Base-by-base conservation (phyloP, 495 filamentous ascomycete genomes). In the Evernia prunastri region DNA sequence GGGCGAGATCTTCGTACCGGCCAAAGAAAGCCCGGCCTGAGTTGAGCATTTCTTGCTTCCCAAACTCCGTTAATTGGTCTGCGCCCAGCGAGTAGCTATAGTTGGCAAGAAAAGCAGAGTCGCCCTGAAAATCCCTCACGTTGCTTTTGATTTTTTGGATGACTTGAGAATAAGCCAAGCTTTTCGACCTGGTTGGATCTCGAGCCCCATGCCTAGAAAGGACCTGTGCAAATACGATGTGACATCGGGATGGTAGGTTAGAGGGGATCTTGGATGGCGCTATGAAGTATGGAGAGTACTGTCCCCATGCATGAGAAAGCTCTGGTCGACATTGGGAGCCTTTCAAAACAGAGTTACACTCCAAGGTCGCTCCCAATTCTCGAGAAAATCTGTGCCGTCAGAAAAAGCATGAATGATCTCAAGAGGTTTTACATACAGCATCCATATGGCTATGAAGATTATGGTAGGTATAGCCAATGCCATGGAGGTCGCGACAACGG, bases 121-220 rank as follows among this genome's bases (percentile, higher is more conserved):
- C 76, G n/a, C 78, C 78, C 9, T 75, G 74, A 71, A 87, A 90
- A 2, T 75, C 69, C 5, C 73, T 80, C 25, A 81, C 85, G 51
- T 73, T 78, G 15, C 70, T 65, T 31, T 92, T 84, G 67, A 96
- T 87, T 12, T 76, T 77, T 20, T 79, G 66, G 57, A 94, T 78
- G 27, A 85, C 76, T 33, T 70, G 67, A 35, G 71, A 73, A 73
- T 92, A 92, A 18, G 67, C 66, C 13, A 68, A 62, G 15, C 83
- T 79, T 76, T 91, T 92, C 43, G 74, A 73, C 5, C 71, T 65
- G 0, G 90, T 94, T 13, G 91, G 91, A 70, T 87, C 86, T 63
- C 91, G 81, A 18, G 89, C 89, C n/a, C 91, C 91, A 73, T 96
- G 91, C 18, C 91, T 83, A 12, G 88, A 89, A 60, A 96, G 80